phyloP scores from a whole-genome alignment of 192 early-diverging fungal genomes.

The Gamsiella multidivaricata region DNA sequence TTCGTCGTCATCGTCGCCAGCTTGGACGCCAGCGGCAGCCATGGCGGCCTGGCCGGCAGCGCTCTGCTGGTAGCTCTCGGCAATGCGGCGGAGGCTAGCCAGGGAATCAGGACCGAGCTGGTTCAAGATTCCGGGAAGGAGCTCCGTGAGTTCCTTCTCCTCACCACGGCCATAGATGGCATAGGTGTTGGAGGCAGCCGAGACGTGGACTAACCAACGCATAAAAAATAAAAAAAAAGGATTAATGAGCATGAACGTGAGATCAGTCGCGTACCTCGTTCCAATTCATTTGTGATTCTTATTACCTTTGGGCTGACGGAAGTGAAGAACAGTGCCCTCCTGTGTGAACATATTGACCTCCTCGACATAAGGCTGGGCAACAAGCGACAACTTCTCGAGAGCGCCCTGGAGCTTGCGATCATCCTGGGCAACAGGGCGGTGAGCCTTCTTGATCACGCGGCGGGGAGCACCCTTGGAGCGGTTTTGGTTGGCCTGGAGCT shows the following conservation, averaged over 20 bases:
- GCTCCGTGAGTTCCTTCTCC: conserved; percentile 85
- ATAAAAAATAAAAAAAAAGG: not conserved
- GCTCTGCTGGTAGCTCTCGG: conserved; percentile 79
- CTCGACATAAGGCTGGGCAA: conserved; percentile 86
- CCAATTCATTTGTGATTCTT: not conserved
- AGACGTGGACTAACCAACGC: conserved; percentile 71
- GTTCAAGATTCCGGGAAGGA: conserved; percentile 77
- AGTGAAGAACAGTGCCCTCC: conserved; percentile 92
- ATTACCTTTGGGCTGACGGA: conserved; percentile 84
- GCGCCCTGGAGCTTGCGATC: conserved; percentile 93
- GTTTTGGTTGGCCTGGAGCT: conserved; percentile 92
- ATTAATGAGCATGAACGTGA: not conserved
- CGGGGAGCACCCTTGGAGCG: conserved; percentile 94
- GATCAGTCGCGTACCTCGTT: conserved; percentile 1
- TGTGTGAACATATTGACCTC: conserved; percentile 98
- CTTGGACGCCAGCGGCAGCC: conserved; percentile 60
- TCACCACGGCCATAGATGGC: conserved; percentile 86
- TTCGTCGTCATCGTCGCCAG: conserved; percentile 81
- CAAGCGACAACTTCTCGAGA: conserved; percentile 90
- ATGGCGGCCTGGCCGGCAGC: conserved; percentile 50
- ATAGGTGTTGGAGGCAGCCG: conserved; percentile 91
- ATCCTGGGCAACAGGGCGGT: conserved; percentile 73
- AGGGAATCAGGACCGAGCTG: conserved; percentile 90
- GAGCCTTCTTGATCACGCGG: conserved; percentile 86
- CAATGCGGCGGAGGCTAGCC: conserved; percentile 81